phyloP scores from a whole-genome alignment of 371 early-diverging fungal genomes.

The Homolaphlyctis polyrhiza region DNA sequence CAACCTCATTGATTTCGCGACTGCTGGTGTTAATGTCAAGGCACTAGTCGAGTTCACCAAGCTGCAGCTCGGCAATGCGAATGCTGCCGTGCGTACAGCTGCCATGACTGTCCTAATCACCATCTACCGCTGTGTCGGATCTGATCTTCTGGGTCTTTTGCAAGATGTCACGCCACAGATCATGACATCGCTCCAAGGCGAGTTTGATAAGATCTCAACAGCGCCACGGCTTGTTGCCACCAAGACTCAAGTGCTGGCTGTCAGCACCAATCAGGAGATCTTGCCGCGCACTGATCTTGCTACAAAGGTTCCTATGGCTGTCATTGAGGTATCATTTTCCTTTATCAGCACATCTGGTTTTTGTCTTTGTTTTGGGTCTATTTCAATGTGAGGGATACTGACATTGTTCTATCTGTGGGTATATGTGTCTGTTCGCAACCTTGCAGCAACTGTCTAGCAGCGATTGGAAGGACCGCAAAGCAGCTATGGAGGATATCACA shows the following conservation, averaged over 20 bases:
- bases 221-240: slow-evolving; percentile 73
- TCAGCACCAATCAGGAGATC: background rate
- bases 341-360: no score
- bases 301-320: background rate
- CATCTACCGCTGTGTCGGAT: slow-evolving; percentile 75
- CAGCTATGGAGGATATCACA: slow-evolving; percentile 78
- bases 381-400: no score
- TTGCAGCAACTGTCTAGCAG: slow-evolving; percentile 64
- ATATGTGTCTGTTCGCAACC: background rate
- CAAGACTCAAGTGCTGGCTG: slow-evolving; percentile 28
- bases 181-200: slow-evolving; percentile 78
- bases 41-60: slow-evolving; percentile 84
- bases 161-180: slow-evolving; percentile 80
- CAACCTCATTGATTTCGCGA: slow-evolving; percentile 83
- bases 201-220: slow-evolving; percentile 82
- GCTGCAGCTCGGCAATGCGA: slow-evolving; percentile 68
- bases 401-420: background rate
- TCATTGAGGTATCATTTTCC: background rate
- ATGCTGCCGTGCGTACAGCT: slow-evolving; percentile 72
- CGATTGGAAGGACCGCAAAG: slow-evolving; percentile 95
- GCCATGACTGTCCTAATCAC: slow-evolving; percentile 75
- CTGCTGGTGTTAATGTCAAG: slow-evolving; percentile 64
- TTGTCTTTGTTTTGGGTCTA: no score
- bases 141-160: slow-evolving; percentile 67
- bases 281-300: slow-evolving; percentile 1